Evolutionary conservation across 192 early-diverging fungal species (phyloP).

Genomic region (Podila clonocystis): DNA sequence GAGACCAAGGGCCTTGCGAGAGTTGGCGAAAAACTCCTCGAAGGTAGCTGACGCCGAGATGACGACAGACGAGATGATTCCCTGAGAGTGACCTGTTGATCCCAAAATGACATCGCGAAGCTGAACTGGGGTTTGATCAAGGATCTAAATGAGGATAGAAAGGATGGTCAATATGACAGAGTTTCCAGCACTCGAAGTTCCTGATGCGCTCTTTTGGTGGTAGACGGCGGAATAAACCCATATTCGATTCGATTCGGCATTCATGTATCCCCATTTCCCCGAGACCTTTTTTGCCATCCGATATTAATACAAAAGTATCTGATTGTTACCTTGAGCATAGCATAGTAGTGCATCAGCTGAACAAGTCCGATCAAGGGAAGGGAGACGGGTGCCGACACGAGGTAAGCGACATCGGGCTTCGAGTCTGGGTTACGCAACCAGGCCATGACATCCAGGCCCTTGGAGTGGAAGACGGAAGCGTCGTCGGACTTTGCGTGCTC

Average conservation of each 20-base stretch:
- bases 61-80: constrained; percentile 85
- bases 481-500: constrained; percentile 68
- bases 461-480: constrained; percentile 74
- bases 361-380: constrained; percentile 92
- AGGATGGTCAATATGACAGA: neutral
- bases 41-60: constrained; percentile 83
- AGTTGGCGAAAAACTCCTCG: constrained; percentile 79
- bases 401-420: constrained; percentile 80
- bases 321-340: constrained; percentile 70
- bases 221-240: neutral
- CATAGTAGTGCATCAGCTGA: constrained; percentile 90
- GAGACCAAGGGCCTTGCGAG: constrained; percentile 82
- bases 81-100: constrained; percentile 92
- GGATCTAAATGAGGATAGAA: constrained; percentile 43
- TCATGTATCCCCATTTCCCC: neutral
- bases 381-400: constrained; percentile 83
- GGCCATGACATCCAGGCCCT: constrained; percentile 84
- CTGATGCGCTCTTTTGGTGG: too few relatives aligned
- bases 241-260: neutral
- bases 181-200: neutral
- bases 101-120: constrained; percentile 69
- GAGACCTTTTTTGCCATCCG: neutral
- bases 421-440: constrained; percentile 86
- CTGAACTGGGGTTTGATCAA: constrained; percentile 66
- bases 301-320: neutral